These are phyloP conservation scores for Vitis rupestris DNA, from an alignment of 164 flowering plant species.

Conservation along the genomic window DNA sequence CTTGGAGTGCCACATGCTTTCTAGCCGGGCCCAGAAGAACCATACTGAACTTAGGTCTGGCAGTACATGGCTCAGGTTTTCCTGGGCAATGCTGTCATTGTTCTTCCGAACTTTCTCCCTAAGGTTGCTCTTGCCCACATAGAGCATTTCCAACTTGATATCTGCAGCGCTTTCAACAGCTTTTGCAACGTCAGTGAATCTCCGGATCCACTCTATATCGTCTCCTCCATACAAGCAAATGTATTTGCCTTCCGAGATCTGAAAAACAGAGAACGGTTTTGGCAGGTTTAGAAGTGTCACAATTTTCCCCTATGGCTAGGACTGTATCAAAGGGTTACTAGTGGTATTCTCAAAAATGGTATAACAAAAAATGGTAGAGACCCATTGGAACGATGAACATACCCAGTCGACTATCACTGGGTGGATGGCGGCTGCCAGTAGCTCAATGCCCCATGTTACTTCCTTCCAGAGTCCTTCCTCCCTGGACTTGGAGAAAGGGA, in stretches of 20 bases:
- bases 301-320: too few relatives aligned
- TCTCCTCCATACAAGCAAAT: slow-evolving; percentile 49
- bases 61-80: slow-evolving; percentile 36
- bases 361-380: too few relatives aligned
- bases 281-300: neutral
- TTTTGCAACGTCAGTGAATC: slow-evolving; percentile 22
- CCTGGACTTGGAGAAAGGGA: slow-evolving; percentile 44
- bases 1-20: slow-evolving; percentile 49
- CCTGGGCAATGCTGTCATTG: slow-evolving; percentile 21
- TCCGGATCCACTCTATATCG: slow-evolving; percentile 45
- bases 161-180: slow-evolving; percentile 21
- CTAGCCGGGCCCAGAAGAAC: slow-evolving; percentile 56
- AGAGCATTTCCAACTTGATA: slow-evolving; percentile 42
- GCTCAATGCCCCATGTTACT: slow-evolving; percentile 45
- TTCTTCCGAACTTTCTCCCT: slow-evolving; percentile 28
- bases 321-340: too few relatives aligned
- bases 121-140: slow-evolving; percentile 47
- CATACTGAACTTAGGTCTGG: slow-evolving; percentile 25
- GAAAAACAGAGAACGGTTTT: neutral
- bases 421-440: slow-evolving; percentile 38
- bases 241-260: slow-evolving; percentile 30
- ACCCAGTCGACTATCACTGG: slow-evolving; percentile 43
- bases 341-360: too few relatives aligned
- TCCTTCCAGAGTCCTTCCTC: slow-evolving; percentile 56
- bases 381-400: neutral